phyloP scores from a whole-genome alignment of 176 grass and related monocot genomes.

The Bromus sterilis region DNA sequence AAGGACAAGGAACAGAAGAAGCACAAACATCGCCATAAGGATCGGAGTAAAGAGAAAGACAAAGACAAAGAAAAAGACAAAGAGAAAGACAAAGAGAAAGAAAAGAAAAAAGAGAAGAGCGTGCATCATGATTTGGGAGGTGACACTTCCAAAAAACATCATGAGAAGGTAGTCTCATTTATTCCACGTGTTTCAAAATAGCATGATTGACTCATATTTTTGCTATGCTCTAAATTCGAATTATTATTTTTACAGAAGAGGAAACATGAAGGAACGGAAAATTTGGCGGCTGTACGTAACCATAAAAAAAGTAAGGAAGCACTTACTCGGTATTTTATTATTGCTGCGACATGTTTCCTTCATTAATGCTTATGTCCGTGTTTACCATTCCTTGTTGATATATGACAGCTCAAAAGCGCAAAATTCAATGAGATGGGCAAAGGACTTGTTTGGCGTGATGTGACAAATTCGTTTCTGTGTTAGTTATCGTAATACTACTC shows the following conservation, averaged over 20 bases:
- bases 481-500: constrained; percentile 9
- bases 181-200: not conserved
- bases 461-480: not conserved
- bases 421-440: constrained; percentile 31
- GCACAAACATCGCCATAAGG: constrained; percentile 95
- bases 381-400: constrained; percentile 24
- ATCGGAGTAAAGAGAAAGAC: constrained; percentile 85
- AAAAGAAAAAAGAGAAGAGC: constrained; percentile 91
- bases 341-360: not conserved
- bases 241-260: constrained; percentile 38
- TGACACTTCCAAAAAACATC: constrained; percentile 85
- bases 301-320: constrained; percentile 50
- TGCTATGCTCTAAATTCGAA: constrained; percentile 10
- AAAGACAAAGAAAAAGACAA: constrained; percentile 42
- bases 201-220: not conserved
- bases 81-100: constrained; percentile 40
- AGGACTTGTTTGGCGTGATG: not conserved
- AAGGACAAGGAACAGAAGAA: constrained; percentile 97
- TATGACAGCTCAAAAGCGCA: constrained; percentile 54
- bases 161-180: constrained; percentile 62
- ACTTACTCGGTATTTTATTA: constrained; percentile 12
- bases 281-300: constrained; percentile 39
- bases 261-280: constrained; percentile 49
- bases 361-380: not conserved
- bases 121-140: constrained; percentile 63